These are phyloP conservation scores for Perkinsus olseni DNA, from an alignment of 169 alveolate species.

Conservation along the genomic window DNA sequence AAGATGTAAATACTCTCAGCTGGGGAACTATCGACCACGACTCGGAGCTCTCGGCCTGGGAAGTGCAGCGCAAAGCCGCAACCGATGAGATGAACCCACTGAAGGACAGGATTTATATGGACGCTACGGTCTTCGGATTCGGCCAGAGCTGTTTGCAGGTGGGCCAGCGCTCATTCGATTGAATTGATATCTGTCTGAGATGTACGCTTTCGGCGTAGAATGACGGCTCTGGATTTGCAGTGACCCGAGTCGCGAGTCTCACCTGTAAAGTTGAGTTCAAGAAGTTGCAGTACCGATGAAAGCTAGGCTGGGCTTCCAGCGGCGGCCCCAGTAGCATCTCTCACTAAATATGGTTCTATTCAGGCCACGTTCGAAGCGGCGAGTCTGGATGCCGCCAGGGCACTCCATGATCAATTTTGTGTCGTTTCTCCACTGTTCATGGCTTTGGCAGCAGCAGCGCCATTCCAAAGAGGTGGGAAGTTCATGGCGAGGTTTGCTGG, in stretches of 20 bases:
- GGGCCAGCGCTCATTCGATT: neutral
- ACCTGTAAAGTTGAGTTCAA: too few species aligned
- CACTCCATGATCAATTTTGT: neutral
- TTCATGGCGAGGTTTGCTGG: neutral
- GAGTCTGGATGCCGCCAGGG: neutral
- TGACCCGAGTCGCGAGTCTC: too few species aligned
- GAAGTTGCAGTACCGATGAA: too few species aligned
- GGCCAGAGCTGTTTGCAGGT: neutral
- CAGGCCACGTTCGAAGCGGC: neutral
- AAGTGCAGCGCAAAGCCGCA: neutral
- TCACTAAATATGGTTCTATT: neutral
- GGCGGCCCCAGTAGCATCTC: too few species aligned
- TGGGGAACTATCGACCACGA: neutral
- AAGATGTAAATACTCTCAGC: neutral
- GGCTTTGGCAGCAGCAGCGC: conserved; percentile 1
- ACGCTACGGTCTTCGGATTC: neutral
- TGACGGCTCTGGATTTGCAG: too few species aligned
- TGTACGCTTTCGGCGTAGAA: too few species aligned
- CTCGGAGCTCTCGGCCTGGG: neutral
- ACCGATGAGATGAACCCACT: neutral
- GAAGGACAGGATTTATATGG: neutral
- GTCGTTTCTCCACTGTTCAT: neutral
- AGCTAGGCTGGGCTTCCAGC: too few species aligned
- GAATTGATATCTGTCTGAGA: too few species aligned
- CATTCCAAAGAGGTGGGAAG: neutral